Evolutionary conservation across 1,139 yeast genomes (phyloP).

Genomic region (Debaryomycetaceae sp.): DNA sequence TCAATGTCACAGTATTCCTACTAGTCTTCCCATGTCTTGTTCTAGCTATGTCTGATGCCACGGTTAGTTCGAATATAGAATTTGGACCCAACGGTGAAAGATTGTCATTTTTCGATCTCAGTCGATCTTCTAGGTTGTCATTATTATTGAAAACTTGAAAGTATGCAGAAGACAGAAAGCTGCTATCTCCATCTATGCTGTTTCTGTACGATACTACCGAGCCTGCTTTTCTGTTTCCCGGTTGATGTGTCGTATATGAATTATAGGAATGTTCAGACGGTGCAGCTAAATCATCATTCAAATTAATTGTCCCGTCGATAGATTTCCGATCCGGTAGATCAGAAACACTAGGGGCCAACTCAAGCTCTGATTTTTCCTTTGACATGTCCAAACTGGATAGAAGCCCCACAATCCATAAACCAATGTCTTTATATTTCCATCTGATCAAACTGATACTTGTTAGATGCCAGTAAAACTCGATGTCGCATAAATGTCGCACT

Average conservation of each 20-base stretch:
- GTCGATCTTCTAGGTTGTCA: constrained; percentile 14
- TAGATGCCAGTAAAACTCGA: not conserved
- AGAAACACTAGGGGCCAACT: constrained; percentile 2
- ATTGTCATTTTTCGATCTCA: constrained; percentile 4
- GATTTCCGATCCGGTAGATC: constrained; percentile 18
- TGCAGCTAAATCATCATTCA: constrained; percentile 38
- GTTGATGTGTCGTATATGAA: constrained; percentile 13
- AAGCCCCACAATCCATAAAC: not conserved
- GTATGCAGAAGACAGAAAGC: constrained; percentile 29
- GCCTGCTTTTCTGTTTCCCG: constrained; percentile 9
- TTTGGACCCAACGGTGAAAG: constrained; percentile 73
- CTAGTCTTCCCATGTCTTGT: constrained; percentile 30
- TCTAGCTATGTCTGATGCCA: constrained; percentile 51
- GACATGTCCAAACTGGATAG: constrained; percentile 4
- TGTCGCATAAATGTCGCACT: not conserved
- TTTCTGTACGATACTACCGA: constrained; percentile 23
- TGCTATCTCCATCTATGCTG: constrained; percentile 38
- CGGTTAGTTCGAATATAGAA: constrained; percentile 70
- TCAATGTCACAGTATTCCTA: constrained; percentile 32
- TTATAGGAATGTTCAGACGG: constrained; percentile 23
- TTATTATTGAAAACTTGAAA: constrained; percentile 23
- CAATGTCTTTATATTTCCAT: not conserved
- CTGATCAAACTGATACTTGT: not conserved
- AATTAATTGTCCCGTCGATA: constrained; percentile 28
- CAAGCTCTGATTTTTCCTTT: constrained; percentile 6